Conservation (phyloP, 179 eudicot species). For the Sideroxylon spinosum region DNA sequence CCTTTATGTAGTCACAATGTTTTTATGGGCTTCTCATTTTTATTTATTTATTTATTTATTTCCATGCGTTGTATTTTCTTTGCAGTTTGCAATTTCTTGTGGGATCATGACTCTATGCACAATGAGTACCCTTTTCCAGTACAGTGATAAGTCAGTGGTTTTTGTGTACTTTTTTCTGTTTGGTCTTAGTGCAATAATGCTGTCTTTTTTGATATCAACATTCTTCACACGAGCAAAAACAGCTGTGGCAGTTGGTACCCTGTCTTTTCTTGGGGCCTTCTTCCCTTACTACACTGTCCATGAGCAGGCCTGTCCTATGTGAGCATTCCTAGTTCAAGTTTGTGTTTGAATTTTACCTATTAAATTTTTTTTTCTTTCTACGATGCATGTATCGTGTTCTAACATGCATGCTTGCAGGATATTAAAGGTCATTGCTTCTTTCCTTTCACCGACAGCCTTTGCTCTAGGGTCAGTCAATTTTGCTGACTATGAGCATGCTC, state of each 20-base stretch:
- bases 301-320: constrained; percentile 76
- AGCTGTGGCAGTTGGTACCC: constrained; percentile 99
- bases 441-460: constrained; percentile 99
- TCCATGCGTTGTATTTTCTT: constrained; percentile 12
- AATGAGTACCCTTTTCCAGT: constrained; percentile 79
- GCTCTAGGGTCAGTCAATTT: constrained; percentile 93
- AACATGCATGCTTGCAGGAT: constrained; percentile 44
- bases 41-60: neutral
- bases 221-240: constrained; percentile 95
- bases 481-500: constrained; percentile 98
- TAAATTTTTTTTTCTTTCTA: neutral
- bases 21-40: neutral
- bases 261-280: constrained; percentile 93
- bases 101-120: constrained; percentile 82
- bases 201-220: constrained; percentile 85
- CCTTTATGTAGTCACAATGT: neutral
- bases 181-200: constrained; percentile 92
- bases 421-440: constrained; percentile 70
- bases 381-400: neutral
- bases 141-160: constrained; percentile 94
- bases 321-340: constrained; percentile 29
- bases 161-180: constrained; percentile 88
- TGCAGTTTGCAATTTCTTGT: constrained; percentile 94
- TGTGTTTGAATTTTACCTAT: neutral
- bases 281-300: constrained; percentile 94